Base-by-base conservation (phyloP, 2,329 filamentous ascomycete genomes). In the Zymoseptoria tritici region DNA sequence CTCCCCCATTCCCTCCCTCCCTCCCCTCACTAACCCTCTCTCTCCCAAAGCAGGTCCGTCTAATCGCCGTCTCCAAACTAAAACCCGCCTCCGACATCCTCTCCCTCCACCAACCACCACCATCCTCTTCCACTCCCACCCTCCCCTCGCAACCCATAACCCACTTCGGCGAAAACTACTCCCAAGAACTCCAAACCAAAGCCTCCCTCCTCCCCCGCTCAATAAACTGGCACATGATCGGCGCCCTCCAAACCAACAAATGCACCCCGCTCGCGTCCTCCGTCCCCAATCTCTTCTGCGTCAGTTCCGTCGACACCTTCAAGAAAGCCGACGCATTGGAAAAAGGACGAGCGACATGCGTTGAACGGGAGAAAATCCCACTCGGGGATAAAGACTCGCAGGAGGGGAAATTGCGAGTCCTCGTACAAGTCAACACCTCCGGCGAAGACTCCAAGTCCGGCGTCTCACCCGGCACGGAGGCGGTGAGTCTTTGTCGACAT, bases 111-210 rank as follows among this genome's bases (percentile, higher is more conserved):
- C 80, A 83, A 68, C 79, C 68, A n/a, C n/a, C n/a, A n/a, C n/a
- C n/a, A n/a, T n/a, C n/a, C n/a, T n/a, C n/a, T n/a, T n/a, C n/a
- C n/a, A n/a, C n/a, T n/a, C n/a, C n/a, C n/a, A n/a, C n/a, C n/a
- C n/a, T n/a, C 21, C 4, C 21, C 4, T 59, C 69, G 66, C 22
- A 61, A 81, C 0, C 74, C 78, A 29, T 74, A 77, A 56, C 50
- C 19, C 90, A 99, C 77, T 97, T 97, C 74, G 94, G 94, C 68
- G 94, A 99, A 77, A 99, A 99, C 79, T 99, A 99, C 78, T 75
- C 77, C 42, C 78, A 81, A 68, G 94, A 99, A 75, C 83, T 99
- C 57, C 81, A 83, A 60, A 88, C 96, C 73, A 99, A 99, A 76
- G 88, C 91, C 1, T 82, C 83, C 42, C 73, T 96, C 20, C 83